Evolutionary conservation across 805 yeast species (phyloP).

Genomic region (Cyberlindnera galapagoensis): DNA sequence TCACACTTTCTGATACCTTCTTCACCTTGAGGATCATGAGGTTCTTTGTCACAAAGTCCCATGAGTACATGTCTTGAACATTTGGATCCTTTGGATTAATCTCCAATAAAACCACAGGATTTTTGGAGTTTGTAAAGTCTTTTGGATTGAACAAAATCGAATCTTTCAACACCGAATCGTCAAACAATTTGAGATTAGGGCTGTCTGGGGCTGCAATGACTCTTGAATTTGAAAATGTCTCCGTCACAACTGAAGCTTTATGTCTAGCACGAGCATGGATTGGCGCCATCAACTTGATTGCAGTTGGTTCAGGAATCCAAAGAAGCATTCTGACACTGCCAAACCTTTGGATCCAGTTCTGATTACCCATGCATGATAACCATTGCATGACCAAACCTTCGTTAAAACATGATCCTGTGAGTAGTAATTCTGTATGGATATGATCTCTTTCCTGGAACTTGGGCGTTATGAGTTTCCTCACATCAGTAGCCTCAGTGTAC

Average conservation of each 20-base stretch:
- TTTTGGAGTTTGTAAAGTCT: conserved; percentile 21
- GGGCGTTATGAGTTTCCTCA: conserved; percentile 38
- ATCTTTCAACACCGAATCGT: conserved; percentile 12
- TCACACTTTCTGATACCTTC: conserved; percentile 40
- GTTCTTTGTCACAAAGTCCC: conserved; percentile 63
- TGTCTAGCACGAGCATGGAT: conserved; percentile 47
- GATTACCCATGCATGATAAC: conserved; percentile 57
- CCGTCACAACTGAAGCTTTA: conserved; percentile 58
- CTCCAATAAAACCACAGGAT: conserved; percentile 42
- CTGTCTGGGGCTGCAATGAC: conserved; percentile 44
- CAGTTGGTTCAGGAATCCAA: conserved; percentile 57
- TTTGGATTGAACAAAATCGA: conserved; percentile 24
- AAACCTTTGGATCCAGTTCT: conserved; percentile 68
- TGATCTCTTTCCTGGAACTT: conserved; percentile 29
- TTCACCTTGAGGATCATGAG: conserved; percentile 43
- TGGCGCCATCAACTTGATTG: conserved; percentile 54
- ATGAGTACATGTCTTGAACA: conserved; percentile 41
- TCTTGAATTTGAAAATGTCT: conserved; percentile 52
- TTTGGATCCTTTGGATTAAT: conserved; percentile 40
- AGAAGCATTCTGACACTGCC: conserved; percentile 72
- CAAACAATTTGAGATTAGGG: conserved; percentile 17
- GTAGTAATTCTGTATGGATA: conserved; percentile 48
- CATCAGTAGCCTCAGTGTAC: conserved; percentile 40
- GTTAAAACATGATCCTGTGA: conserved; percentile 54
- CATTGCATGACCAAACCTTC: conserved; percentile 73